Percentiles rank a stretch among this genome's conserved stretches.
Evolutionary conservation across 768 basidiomycete species (phyloP).

Genomic region (Strobilomyces confusus): DNA sequence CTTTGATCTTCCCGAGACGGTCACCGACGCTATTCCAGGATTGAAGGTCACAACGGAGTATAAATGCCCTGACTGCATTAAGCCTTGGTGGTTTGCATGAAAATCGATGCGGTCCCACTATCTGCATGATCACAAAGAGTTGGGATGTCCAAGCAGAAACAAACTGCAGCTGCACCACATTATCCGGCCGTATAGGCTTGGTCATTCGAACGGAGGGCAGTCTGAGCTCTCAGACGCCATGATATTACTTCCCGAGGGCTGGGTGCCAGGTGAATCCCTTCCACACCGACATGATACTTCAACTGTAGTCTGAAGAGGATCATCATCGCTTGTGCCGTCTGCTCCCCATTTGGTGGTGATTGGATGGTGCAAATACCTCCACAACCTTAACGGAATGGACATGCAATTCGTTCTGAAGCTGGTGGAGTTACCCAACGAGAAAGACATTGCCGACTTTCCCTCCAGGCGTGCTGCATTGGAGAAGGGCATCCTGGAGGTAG

Average conservation of each 20-base stretch:
- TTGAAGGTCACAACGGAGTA: too few relatives aligned
- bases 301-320: too few relatives aligned
- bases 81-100: too few relatives aligned
- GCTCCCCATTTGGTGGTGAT: background rate
- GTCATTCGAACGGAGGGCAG: background rate
- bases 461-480: background rate
- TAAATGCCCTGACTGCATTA: too few relatives aligned
- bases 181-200: background rate
- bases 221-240: background rate
- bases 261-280: background rate
- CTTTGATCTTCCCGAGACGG: too few relatives aligned
- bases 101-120: too few relatives aligned
- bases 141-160: too few relatives aligned
- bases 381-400: background rate
- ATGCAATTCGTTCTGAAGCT: background rate
- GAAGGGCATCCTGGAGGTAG: background rate
- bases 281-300: background rate
- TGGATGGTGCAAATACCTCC: background rate
- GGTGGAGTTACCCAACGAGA: background rate
- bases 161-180: background rate
- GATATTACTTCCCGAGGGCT: background rate
- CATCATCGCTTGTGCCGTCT: too few relatives aligned
- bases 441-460: background rate
- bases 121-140: too few relatives aligned
- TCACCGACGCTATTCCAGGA: too few relatives aligned